These are phyloP conservation scores for Penicillium herquei DNA, from an alignment of 495 filamentous ascomycete species.

Conservation along the genomic window DNA sequence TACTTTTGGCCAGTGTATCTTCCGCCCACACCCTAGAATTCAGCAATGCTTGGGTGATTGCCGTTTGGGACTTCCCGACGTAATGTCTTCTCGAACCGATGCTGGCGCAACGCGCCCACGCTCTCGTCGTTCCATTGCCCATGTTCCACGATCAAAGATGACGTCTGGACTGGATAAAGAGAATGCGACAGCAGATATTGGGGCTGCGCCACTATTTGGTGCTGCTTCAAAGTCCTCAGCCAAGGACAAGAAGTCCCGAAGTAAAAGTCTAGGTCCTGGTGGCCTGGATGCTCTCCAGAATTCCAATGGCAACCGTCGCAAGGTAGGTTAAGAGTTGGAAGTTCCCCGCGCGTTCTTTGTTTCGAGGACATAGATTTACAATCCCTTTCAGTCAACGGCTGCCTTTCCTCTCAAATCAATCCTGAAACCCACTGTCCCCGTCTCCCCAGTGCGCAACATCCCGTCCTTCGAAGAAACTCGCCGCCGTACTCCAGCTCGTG, in stretches of 20 bases:
- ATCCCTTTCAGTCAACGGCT: slow-evolving; percentile 48
- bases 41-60: slow-evolving; percentile 16
- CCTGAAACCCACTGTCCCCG: slow-evolving; percentile 76
- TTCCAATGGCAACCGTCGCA: slow-evolving; percentile 75
- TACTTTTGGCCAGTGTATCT: neutral
- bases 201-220: slow-evolving; percentile 29
- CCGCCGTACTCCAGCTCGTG: slow-evolving; percentile 37
- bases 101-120: slow-evolving; percentile 46
- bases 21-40: neutral
- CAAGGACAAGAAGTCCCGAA: slow-evolving; percentile 74
- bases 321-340: slow-evolving; percentile 49
- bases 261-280: slow-evolving; percentile 92
- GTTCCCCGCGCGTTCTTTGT: slow-evolving; percentile 4
- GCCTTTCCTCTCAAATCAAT: slow-evolving; percentile 70
- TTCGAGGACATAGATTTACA: slow-evolving; percentile 1
- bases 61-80: neutral
- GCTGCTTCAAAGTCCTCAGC: slow-evolving; percentile 33
- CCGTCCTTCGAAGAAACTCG: slow-evolving; percentile 50
- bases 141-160: slow-evolving; percentile 54
- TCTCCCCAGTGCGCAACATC: slow-evolving; percentile 60
- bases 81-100: slow-evolving; percentile 42
- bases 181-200: slow-evolving; percentile 66
- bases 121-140: slow-evolving; percentile 76
- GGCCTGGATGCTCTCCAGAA: slow-evolving; percentile 79
- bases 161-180: slow-evolving; percentile 58